A percentile compares a stretch with the other conserved stretches of the same genome.
phyloP scores from a whole-genome alignment of 2,329 filamentous ascomycete species.

The Cladophialophora psammophila region DNA sequence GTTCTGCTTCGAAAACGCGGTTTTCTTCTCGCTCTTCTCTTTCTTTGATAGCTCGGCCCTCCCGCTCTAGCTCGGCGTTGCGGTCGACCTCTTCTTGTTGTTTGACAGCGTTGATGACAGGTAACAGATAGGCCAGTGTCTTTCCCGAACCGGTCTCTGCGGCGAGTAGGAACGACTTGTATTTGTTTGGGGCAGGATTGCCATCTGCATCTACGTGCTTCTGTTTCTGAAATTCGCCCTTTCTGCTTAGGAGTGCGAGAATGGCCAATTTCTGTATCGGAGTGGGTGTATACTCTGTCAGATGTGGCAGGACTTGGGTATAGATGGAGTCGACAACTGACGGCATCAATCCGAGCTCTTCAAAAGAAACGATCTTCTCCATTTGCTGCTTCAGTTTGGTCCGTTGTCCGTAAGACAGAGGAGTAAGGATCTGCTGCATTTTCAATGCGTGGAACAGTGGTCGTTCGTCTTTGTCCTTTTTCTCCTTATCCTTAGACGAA shows the following conservation, averaged over 20 bases:
- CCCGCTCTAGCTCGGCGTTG: conserved; percentile 61
- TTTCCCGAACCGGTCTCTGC: conserved; percentile 98
- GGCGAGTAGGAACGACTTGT: conserved; percentile 78
- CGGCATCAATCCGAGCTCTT: conserved; percentile 78
- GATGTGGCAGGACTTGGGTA: conserved; percentile 74
- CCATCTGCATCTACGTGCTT: conserved; percentile 43
- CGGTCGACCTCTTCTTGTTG: conserved; percentile 71
- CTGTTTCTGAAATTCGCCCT: conserved; percentile 40
- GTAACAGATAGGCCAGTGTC: conserved; percentile 89
- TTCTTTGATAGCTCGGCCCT: conserved; percentile 47
- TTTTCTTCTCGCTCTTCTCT: conserved; percentile 57
- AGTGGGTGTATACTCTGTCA: conserved; percentile 80
- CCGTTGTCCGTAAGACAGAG: conserved; percentile 76
- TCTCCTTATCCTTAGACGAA: conserved; percentile 37
- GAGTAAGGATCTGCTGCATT: conserved; percentile 84
- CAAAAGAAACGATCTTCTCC: conserved; percentile 76
- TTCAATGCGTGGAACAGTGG: conserved; percentile 81
- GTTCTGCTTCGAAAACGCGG: conserved; percentile 66
- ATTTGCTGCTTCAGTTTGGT: conserved; percentile 67
- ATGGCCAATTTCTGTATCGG: conserved; percentile 90
- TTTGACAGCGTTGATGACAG: conserved; percentile 85
- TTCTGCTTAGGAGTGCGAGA: conserved; percentile 71
- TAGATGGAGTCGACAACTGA: conserved; percentile 73
- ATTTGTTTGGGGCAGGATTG: conserved; percentile 50
- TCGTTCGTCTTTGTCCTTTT: conserved; percentile 53